Evolutionary conservation across 805 yeast species (phyloP).

Genomic region (Lachancea waltii): DNA sequence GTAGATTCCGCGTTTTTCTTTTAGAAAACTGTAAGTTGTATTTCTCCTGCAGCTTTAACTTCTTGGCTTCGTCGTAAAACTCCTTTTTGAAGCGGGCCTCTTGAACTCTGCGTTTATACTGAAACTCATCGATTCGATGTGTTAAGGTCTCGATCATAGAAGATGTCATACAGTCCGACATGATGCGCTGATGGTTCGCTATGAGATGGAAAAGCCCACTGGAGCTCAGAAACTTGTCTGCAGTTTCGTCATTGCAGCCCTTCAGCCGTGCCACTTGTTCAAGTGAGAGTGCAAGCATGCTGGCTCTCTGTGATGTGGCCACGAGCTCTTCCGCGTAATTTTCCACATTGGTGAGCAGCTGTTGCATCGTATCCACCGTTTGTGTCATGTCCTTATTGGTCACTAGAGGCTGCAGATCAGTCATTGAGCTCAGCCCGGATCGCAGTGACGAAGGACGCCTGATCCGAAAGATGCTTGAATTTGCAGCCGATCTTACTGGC

Average conservation of each 20-base stretch:
- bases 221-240: conserved; percentile 62
- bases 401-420: conserved; percentile 52
- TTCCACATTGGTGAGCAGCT: conserved; percentile 42
- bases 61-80: conserved; percentile 45
- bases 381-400: conserved; percentile 53
- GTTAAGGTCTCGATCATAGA: conserved; percentile 50
- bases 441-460: conserved; percentile 34
- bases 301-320: conserved; percentile 47
- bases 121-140: conserved; percentile 40
- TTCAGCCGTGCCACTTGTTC: conserved; percentile 58
- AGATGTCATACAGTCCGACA: conserved; percentile 50
- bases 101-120: conserved; percentile 38
- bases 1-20: conserved; percentile 55
- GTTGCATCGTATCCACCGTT: conserved; percentile 43
- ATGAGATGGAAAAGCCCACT: conserved; percentile 73
- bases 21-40: conserved; percentile 54
- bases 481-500: conserved; percentile 1
- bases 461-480: conserved; percentile 9
- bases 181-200: conserved; percentile 69
- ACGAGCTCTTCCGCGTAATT: conserved; percentile 39
- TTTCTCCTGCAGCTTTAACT: conserved; percentile 53
- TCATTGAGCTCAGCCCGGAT: conserved; percentile 42
- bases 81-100: conserved; percentile 49
- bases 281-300: conserved; percentile 63
- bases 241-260: conserved; percentile 48